Base-by-base conservation (phyloP, 106 monocot genomes). In the Dioscorea alata region DNA sequence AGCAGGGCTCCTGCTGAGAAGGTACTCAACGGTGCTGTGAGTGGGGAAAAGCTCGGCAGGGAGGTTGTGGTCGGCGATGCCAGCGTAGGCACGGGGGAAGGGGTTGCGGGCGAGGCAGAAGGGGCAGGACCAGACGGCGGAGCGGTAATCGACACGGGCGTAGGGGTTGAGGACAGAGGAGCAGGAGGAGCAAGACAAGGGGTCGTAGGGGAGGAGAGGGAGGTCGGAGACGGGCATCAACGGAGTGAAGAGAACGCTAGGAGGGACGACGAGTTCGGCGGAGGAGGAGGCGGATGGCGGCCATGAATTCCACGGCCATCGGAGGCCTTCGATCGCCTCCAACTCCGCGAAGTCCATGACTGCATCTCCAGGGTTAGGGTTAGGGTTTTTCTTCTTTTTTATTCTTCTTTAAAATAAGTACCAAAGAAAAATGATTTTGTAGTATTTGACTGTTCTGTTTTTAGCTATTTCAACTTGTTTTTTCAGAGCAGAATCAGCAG, bases 31-130 rank as follows among this genome's bases (percentile, higher is more conserved):
- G 60, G 92, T 78, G 84, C 78, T 78, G 66, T 99, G 74, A 17
- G 97, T 90, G 52, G 97, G 97, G 83, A 99, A 99, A 69, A 99
- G 92, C 85, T 99, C 97, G 35, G 92, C 92, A 12, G 97, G 97
- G 42, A 99, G 87, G 74, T 87, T 87, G 78, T 87, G 68, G 14
- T 86, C 89, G n/a, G 74, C 84, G 51, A 96, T 86, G 16, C 80
- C 84, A 73, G 84, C 76, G 76, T 91, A 86, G 49, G 88, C 80
- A n/a, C 76, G 73, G 22, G 90, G 90, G 74, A 99, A 99, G 31
- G 77, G 61, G 77, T 93, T 99, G 21, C 59, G 62, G 48, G 16
- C 23, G 54, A 62, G 64, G 83, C 99, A 99, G 73, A 99, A 81
- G 56, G 90, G 81, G 64, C 99, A 99, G 70, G 65, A 8, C 99